Evolutionary conservation across 306 rosid genomes (phyloP).

Genomic region (Cyamopsis tetragonoloba): DNA sequence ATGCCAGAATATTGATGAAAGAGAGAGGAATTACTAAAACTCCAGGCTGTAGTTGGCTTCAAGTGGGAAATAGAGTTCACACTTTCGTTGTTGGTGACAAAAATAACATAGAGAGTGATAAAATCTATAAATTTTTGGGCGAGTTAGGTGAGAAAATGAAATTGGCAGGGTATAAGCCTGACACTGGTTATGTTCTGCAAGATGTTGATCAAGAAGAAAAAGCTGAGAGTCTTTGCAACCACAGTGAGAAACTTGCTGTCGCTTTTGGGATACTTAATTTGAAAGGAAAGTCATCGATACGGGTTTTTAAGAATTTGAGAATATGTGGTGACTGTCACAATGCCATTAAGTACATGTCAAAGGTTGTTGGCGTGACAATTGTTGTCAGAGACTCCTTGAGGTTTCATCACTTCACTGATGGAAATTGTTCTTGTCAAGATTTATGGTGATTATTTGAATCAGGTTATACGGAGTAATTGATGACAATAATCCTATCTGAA

Average conservation of each 20-base stretch:
- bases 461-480: not conserved
- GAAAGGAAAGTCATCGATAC: constrained; percentile 42
- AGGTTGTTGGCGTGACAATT: constrained; percentile 44
- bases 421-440: constrained; percentile 45
- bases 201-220: constrained; percentile 56
- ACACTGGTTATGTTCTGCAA: constrained; percentile 52
- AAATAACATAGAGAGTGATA: constrained; percentile 30
- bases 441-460: constrained; percentile 43
- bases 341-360: constrained; percentile 49
- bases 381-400: constrained; percentile 54
- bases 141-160: constrained; percentile 50
- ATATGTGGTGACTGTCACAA: constrained; percentile 56
- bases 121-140: constrained; percentile 32
- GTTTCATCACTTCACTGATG: constrained; percentile 55
- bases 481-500: not conserved
- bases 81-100: constrained; percentile 50
- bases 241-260: constrained; percentile 50
- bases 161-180: constrained; percentile 44
- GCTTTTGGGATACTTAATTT: constrained; percentile 52
- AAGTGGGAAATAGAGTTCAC: constrained; percentile 46
- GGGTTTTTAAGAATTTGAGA: constrained; percentile 56
- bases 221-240: constrained; percentile 43
- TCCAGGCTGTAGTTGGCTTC: constrained; percentile 63
- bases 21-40: constrained; percentile 46
- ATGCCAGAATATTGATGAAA: constrained; percentile 51